Evolutionary conservation across 23 red algal species (phyloP).

Genomic region (Cyanidioschyzon merolae): DNA sequence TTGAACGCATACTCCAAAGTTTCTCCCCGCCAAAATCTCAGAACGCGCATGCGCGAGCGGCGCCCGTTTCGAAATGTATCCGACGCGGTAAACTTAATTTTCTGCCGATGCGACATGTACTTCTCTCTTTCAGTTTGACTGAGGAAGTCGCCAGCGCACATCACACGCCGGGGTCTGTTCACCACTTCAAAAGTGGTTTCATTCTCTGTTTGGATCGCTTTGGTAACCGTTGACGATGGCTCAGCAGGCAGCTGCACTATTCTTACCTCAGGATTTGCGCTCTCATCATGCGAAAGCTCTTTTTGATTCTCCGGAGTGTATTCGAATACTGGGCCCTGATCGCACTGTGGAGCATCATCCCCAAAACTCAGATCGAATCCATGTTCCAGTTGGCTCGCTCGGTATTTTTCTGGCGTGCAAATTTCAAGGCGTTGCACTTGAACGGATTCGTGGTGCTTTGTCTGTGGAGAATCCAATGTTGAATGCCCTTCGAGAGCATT

Average conservation of each 20-base stretch:
- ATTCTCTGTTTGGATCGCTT: neutral
- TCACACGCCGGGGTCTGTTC: too few relatives aligned
- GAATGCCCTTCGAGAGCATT: neutral
- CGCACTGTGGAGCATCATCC: neutral
- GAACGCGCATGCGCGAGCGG: neutral
- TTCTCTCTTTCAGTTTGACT: neutral
- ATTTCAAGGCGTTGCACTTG: neutral
- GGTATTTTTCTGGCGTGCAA: neutral
- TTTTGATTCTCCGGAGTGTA: neutral
- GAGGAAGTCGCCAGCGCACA: too few relatives aligned
- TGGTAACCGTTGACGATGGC: too few relatives aligned
- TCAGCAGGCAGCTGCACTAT: too few relatives aligned
- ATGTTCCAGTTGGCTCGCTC: neutral
- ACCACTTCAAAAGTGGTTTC: too few relatives aligned
- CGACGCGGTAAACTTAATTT: neutral
- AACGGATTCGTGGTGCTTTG: neutral
- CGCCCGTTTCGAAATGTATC: neutral
- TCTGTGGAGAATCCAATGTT: neutral
- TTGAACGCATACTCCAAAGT: neutral
- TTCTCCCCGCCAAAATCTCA: slow-evolving; percentile 3
- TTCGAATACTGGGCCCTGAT: neutral
- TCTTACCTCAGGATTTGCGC: too few relatives aligned
- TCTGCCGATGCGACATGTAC: neutral
- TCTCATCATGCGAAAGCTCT: too few relatives aligned
- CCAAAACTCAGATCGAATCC: neutral